Percentiles rank a stretch among this genome's conserved stretches.
Evolutionary conservation across 345 rosid genomes (phyloP).

Genomic region (Heritiera littoralis): DNA sequence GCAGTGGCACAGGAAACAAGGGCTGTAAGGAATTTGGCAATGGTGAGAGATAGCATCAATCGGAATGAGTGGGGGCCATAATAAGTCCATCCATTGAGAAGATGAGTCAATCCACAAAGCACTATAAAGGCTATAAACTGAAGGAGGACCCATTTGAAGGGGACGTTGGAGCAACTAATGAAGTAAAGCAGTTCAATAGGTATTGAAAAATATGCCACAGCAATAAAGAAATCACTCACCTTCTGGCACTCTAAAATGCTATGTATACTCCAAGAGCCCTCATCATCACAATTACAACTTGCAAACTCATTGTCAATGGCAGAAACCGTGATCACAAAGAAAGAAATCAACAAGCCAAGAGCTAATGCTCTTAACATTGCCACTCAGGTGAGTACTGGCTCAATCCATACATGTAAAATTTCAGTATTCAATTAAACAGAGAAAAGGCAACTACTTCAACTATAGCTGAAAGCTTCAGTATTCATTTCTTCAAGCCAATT

Average conservation of each 20-base stretch:
- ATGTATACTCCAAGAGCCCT: slow-evolving; percentile 66
- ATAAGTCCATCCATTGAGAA: slow-evolving; percentile 85
- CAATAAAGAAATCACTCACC: slow-evolving; percentile 90
- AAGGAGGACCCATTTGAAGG: slow-evolving; percentile 95
- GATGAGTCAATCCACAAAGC: slow-evolving; percentile 91
- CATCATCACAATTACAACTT: slow-evolving; percentile 84
- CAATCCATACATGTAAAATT: slow-evolving; percentile 29
- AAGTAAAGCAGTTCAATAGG: slow-evolving; percentile 93
- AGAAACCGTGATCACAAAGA: slow-evolving; percentile 42
- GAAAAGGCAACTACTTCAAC: too few relatives aligned
- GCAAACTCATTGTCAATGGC: slow-evolving; percentile 54
- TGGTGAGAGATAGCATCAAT: slow-evolving; percentile 72
- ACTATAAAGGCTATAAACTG: slow-evolving; percentile 89
- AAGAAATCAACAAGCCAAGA: slow-evolving; percentile 49
- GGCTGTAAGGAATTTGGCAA: slow-evolving; percentile 84
- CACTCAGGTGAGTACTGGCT: slow-evolving; percentile 25
- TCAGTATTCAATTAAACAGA: not conserved
- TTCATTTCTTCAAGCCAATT: slow-evolving; percentile 14
- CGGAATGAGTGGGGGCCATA: slow-evolving; percentile 91
- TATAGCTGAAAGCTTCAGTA: not conserved
- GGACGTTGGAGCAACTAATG: slow-evolving; percentile 82
- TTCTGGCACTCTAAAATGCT: slow-evolving; percentile 74
- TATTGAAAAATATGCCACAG: slow-evolving; percentile 88
- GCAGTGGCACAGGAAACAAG: slow-evolving; percentile 91
- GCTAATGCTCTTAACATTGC: slow-evolving; percentile 70